Conservation (phyloP, 257 asterid genomes). For the Penstemon barbatus region DNA sequence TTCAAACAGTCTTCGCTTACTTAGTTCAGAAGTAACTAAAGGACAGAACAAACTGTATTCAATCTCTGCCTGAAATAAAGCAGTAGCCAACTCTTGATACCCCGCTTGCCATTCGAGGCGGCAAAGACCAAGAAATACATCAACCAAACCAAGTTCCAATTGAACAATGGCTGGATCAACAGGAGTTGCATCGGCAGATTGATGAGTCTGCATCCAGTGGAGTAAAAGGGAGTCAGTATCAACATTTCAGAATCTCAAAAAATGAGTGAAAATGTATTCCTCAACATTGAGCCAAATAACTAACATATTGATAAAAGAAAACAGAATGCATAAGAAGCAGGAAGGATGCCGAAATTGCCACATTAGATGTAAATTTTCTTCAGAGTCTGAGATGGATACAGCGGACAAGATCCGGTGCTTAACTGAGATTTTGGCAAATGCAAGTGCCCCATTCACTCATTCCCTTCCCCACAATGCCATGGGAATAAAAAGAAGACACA, state of each 20-base stretch:
- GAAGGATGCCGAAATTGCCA: background rate
- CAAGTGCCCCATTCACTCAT: background rate
- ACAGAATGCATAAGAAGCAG: background rate
- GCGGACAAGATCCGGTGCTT: background rate
- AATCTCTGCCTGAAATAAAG: conserved; percentile 88
- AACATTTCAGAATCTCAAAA: conserved; percentile 29
- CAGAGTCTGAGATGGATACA: background rate
- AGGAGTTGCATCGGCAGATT: conserved; percentile 41
- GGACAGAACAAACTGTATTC: conserved; percentile 87
- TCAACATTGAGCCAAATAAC: conserved; percentile 13
- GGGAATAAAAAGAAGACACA: background rate
- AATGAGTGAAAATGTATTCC: conserved; percentile 14
- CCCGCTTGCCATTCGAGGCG: conserved; percentile 98
- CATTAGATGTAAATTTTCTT: background rate
- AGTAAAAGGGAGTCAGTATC: conserved; percentile 25
- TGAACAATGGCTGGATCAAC: conserved; percentile 53
- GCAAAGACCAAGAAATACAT: conserved; percentile 74
- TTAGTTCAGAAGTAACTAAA: conserved; percentile 78
- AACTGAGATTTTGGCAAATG: background rate
- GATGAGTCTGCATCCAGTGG: conserved; percentile 55
- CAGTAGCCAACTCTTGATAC: conserved; percentile 91
- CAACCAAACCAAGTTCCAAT: conserved; percentile 80
- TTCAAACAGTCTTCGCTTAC: conserved; percentile 81
- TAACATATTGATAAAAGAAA: conserved; percentile 7
- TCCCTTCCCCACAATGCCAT: background rate